A percentile compares a stretch with the other conserved stretches of the same genome.
Evolutionary conservation across 176 grass and related monocot species (phyloP).

Genomic region (Phoenix roebelenii): DNA sequence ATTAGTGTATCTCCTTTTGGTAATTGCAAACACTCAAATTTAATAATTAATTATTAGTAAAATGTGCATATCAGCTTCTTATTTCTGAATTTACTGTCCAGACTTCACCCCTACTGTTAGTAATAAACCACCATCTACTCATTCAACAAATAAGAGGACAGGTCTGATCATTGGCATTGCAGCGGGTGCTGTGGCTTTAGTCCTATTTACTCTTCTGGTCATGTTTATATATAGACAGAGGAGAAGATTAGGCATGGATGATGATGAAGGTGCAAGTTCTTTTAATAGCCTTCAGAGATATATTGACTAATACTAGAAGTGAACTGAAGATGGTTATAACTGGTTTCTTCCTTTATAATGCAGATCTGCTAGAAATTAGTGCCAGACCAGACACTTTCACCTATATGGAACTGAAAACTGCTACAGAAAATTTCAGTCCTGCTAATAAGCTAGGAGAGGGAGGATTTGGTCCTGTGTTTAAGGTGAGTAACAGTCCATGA

Average conservation of each 20-base stretch:
- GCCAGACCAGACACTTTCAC: conserved; percentile 53
- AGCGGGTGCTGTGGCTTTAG: conserved; percentile 10
- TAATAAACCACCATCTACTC: conserved; percentile 1
- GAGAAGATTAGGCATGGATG: not conserved
- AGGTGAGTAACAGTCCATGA: conserved; percentile 22
- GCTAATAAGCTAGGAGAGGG: conserved; percentile 70
- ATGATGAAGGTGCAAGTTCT: not conserved
- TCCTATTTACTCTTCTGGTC: not conserved
- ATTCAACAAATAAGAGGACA: conserved; percentile 7
- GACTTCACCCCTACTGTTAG: conserved; percentile 12
- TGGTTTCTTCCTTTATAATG: conserved; percentile 8
- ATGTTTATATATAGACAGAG: conserved; percentile 1
- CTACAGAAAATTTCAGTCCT: conserved; percentile 56
- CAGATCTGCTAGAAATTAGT: conserved; percentile 45
- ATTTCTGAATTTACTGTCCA: not conserved
- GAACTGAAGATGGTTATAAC: not conserved
- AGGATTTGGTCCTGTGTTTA: conserved; percentile 79
- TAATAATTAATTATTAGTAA: not conserved
- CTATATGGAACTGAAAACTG: conserved; percentile 55
- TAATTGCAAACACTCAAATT: not conserved
- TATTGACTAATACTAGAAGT: not conserved
- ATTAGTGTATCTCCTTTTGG: conserved; percentile 21
- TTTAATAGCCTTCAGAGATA: not conserved
- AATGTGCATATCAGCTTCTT: not conserved
- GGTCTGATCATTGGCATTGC: conserved; percentile 13